Percentiles rank a stretch among this genome's conserved stretches.
Conservation (phyloP, 306 rosid genomes). For the Ochetophila trinervis region DNA sequence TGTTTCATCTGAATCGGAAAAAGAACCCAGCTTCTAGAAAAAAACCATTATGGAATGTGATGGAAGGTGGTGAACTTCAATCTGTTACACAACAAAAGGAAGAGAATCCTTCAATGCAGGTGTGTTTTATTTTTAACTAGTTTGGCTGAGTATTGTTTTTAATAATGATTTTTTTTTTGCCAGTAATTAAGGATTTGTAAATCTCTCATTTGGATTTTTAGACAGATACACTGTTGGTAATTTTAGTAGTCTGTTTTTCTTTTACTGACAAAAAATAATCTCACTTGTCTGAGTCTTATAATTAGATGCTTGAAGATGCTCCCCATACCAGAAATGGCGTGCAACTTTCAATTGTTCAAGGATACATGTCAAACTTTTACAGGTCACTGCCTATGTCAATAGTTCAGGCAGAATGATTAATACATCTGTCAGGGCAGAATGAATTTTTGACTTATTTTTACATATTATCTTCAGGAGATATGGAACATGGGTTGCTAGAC, state of each 20-base stretch:
- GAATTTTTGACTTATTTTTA: conserved; percentile 32
- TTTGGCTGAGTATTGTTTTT: no score
- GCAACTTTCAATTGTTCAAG: conserved; percentile 83
- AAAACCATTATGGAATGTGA: conserved; percentile 48
- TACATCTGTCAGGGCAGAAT: conserved; percentile 13
- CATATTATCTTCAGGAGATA: conserved; percentile 59
- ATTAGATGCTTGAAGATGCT: conserved; percentile 73
- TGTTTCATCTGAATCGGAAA: conserved; percentile 53
- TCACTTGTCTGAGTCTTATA: conserved; percentile 24
- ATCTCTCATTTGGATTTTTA: background rate
- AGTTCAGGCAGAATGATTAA: conserved; percentile 4
- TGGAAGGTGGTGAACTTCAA: conserved; percentile 44
- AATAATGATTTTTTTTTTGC: no score
- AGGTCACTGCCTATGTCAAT: conserved; percentile 46
- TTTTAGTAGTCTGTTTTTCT: background rate
- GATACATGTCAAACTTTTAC: conserved; percentile 78
- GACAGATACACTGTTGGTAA: background rate
- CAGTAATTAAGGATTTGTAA: no score
- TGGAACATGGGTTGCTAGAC: conserved; percentile 84
- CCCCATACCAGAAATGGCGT: conserved; percentile 47
- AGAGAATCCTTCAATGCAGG: conserved; percentile 75
- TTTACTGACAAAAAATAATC: conserved; percentile 19
- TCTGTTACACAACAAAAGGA: conserved; percentile 63
- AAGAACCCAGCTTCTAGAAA: conserved; percentile 46
- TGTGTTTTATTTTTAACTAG: conserved; percentile 15